Evolutionary conservation across 306 rosid genomes (phyloP), one percentile per base, ranked within the genome.

Genomic region (Begonia masoniana): DNA sequence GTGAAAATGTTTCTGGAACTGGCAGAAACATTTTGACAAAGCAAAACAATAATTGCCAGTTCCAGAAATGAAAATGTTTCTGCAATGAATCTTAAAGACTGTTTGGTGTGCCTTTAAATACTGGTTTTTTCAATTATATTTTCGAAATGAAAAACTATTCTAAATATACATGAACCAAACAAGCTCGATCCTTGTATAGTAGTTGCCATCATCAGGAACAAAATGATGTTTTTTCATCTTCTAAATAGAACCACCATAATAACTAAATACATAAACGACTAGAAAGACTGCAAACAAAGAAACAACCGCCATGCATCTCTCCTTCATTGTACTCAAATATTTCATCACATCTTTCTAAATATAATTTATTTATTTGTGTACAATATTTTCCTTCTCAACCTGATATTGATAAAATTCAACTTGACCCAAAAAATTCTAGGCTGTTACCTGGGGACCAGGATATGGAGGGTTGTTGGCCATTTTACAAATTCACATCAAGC

Each of bases 401-500:
- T 11, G n/a, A 36, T n/a, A 23, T 7, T 35, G 13, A 13, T 13
- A 4, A 39, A 39, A 55, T 16, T 8, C 17, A 4, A 50, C n/a
- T 15, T 3, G 31, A 50, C 19, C 13, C 15, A 16, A 15, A 51
- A 42, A 43, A 13, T 14, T 43, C 9, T 39, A 42, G 49, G 49
- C 19, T 62, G 15, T 36, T 81, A 88, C 95, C 93, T 84, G 91
- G 61, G 78, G 66, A 43, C 91, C 91, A 0, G 94, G 84, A 79
- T 54, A 82, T 57, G 76, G 93, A 50, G 86, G 93, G 71, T 84
- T 81, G 71, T 82, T 84, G 60, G 88, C 78, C 95, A 84, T 88
- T 53, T 6, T 41, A 49, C 23, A 47, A 64, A 47, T 52, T 39
- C 43, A 31, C 7, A 7, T 19, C 45, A 46, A 50, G 53, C 74